Percentiles rank a stretch among this genome's conserved stretches.
Evolutionary conservation across 805 yeast genomes (phyloP).

Genomic region (Pichia heedii): DNA sequence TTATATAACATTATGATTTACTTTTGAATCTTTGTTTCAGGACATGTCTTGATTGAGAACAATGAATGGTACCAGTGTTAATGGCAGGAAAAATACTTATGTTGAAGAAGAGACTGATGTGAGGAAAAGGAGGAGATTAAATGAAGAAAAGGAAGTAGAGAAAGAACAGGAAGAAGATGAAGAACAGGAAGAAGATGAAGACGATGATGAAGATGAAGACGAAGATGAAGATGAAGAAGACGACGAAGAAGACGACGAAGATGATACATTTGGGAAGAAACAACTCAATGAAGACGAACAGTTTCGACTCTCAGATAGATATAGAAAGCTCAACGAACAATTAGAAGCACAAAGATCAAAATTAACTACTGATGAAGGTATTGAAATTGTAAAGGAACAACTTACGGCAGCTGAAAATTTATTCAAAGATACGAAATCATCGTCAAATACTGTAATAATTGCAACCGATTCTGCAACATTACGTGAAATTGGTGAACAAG

Average conservation of each 20-base stretch:
- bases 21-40: no score
- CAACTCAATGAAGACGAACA: slow-evolving; percentile 12
- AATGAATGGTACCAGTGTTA: no score
- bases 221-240: slow-evolving; percentile 1
- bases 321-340: slow-evolving; percentile 18
- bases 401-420: slow-evolving; percentile 38
- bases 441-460: slow-evolving; percentile 31
- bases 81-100: no score
- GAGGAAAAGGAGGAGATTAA: no score
- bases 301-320: slow-evolving; percentile 19
- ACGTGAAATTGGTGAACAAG: slow-evolving; percentile 49
- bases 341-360: slow-evolving; percentile 33
- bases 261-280: slow-evolving; percentile 4
- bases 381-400: slow-evolving; percentile 36
- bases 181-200: background rate
- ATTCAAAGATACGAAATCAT: slow-evolving; percentile 33
- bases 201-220: slow-evolving; percentile 1
- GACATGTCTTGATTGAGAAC: no score
- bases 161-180: background rate
- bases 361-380: slow-evolving; percentile 51
- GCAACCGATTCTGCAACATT: slow-evolving; percentile 63
- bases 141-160: background rate
- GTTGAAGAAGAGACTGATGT: no score
- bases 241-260: slow-evolving; percentile 2
- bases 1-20: no score